Evolutionary conservation across 2,329 filamentous ascomycete species (phyloP), one percentile per base, ranked within the genome.

Genomic region (Aspergillus carbonarius): DNA sequence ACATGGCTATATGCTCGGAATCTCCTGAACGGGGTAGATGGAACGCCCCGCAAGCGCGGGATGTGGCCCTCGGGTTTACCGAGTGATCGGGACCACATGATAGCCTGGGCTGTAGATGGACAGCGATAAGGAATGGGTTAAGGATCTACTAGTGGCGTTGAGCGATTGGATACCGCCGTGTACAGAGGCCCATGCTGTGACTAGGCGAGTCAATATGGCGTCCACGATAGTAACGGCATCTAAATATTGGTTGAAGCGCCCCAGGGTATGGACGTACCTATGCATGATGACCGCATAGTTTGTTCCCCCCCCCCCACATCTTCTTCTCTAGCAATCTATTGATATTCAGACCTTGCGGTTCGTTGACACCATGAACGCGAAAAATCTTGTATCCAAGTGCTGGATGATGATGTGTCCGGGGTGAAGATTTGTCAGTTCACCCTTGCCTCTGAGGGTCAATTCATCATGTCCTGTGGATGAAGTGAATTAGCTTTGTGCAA

Each of bases 11-110:
- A 4, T 12, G 15, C 4, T 15, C 23, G 42, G 42, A 15, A 47
- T 47, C 18, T 46, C 42, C 15, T 27, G 25, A 47, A 47, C 7
- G 23, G 23, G 42, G 44, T 32, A n/a, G 13, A 17, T 17, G 23
- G 12, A 48, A 48, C 44, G 44, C 44, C 44, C 32, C 44, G 15
- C 8, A 23, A 9, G 25, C 25, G 20, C 54, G 49, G 57, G 27
- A 60, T 56, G 55, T 53, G 60, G 58, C 35, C 40, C 59, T 56
- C 60, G 58, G 58, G 27, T 30, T 23, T 50, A 25, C 60, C 60
- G 58, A 49, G 17, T 37, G 27, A 13, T 59, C 51, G 54, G 46
- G 51, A 27, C 52, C 50, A 58, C 54, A 5, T 60, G 27, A 6
- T 5, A 12, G 20, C 25, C 27, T 27, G 20, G 12, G 6, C 23